phyloP scores from a whole-genome alignment of 2,329 filamentous ascomycete genomes.

The Colletotrichum aenigma region DNA sequence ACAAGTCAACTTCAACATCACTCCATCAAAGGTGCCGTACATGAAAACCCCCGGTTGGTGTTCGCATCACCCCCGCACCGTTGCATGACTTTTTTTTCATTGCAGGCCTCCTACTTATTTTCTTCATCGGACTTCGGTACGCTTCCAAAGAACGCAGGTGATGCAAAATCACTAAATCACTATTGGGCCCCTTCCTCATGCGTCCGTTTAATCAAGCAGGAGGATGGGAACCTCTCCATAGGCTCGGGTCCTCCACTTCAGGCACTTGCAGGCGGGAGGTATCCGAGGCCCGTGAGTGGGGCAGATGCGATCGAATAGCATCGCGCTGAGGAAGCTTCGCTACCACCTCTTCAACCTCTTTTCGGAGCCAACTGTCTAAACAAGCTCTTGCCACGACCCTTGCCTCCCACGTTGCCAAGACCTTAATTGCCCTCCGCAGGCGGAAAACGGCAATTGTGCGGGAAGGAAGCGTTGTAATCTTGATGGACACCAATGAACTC shows the following conservation, averaged over 20 bases:
- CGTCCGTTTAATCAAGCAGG: not conserved
- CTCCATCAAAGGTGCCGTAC: not conserved
- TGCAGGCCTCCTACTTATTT: not conserved
- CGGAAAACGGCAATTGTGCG: slow-evolving; percentile 1
- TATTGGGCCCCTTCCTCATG: not conserved
- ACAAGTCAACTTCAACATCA: not conserved
- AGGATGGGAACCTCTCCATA: not conserved
- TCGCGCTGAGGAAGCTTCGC: not conserved
- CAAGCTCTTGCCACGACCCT: not conserved
- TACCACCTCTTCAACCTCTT: not conserved
- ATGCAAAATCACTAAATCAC: not conserved
- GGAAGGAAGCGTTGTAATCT: not conserved
- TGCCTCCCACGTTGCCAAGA: slow-evolving; percentile 3
- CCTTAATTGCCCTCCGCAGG: not conserved
- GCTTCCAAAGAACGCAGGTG: not conserved
- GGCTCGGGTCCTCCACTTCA: not conserved
- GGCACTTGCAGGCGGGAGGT: not conserved
- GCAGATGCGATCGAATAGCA: slow-evolving; percentile 10
- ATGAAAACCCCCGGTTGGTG: not conserved
- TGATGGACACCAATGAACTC: not conserved
- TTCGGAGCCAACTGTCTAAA: not conserved
- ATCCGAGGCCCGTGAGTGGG: not conserved
- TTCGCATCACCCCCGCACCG: slow-evolving; percentile 7
- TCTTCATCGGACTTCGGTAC: not conserved
- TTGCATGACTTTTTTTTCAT: not conserved